Evolutionary conservation across 2,329 filamentous ascomycete species (phyloP), one percentile per base, ranked within the genome.

Genomic region (Laburnicola sp.): DNA sequence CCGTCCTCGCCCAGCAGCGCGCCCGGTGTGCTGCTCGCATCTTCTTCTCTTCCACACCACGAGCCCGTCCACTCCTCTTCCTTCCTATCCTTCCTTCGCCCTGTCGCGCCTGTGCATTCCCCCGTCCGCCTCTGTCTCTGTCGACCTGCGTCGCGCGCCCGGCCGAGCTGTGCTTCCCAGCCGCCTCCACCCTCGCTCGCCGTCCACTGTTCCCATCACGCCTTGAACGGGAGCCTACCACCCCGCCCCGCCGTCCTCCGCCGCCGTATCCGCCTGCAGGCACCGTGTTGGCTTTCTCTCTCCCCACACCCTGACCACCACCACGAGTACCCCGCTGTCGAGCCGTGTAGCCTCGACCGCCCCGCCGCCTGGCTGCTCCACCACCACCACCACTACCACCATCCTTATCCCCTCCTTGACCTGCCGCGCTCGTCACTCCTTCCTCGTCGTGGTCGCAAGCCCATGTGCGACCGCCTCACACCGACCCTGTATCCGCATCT

Each of bases 381-480:
- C 32, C 31, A 35, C 8, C 23, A 21, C 32, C 23, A n/a, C 43
- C 16, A 28, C 32, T 23, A 22, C 25, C 8, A n/a, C n/a, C n/a
- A n/a, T n/a, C n/a, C n/a, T n/a, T n/a, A n/a, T n/a, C n/a, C n/a
- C n/a, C n/a, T n/a, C n/a, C n/a, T n/a, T n/a, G 16, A 36, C 30
- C 16, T 31, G 30, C 30, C 30, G 11, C 10, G 7, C 53, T 40
- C 50, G 39, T 47, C 51, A 25, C 46, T 48, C 48, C 26, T 38
- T 47, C 35, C 40, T 44, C 51, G 26, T 44, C 40, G 50, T 53
- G 40, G 34, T 45, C 59, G 52, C 51, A 58, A 64, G 62, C 58
- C 58, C 66, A 74, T 74, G 72, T 72, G 58, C 60, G 73, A 73
- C 62, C 50, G 54, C 59, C 61, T 73, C 32, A 73, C 70, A 37